Percentiles rank a stretch among this genome's conserved stretches.
These are phyloP conservation scores for Penicillium lagena DNA, from an alignment of 495 filamentous ascomycete species.

Conservation along the genomic window DNA sequence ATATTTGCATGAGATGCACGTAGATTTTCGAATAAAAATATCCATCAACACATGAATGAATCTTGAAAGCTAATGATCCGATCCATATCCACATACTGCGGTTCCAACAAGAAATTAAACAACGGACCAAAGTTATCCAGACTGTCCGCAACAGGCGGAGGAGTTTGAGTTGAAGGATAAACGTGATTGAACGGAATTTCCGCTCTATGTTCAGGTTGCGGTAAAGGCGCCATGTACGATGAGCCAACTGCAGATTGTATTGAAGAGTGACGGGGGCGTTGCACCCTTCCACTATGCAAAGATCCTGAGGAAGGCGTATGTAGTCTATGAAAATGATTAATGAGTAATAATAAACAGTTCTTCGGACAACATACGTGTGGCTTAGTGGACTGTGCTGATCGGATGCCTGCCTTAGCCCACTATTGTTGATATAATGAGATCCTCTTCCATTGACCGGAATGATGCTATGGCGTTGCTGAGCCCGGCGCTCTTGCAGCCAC, in stretches of 20 bases:
- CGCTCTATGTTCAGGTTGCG: no score
- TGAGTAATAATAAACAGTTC: no score
- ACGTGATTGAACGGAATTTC: not conserved
- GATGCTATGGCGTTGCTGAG: constrained; percentile 1
- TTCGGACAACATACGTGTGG: not conserved
- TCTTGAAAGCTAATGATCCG: not conserved
- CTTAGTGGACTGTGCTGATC: not conserved
- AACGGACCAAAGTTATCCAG: not conserved
- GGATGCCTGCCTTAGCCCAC: not conserved
- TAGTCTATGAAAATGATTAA: not conserved
- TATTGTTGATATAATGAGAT: not conserved
- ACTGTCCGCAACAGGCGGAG: not conserved
- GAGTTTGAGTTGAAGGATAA: not conserved
- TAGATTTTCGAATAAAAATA: no score
- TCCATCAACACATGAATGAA: no score
- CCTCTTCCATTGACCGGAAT: not conserved
- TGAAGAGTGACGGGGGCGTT: not conserved
- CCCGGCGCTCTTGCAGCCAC: not conserved
- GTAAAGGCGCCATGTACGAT: no score
- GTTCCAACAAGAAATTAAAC: not conserved
- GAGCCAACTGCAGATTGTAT: no score
- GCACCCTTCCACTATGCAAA: not conserved
- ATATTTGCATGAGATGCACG: no score
- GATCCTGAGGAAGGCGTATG: not conserved
- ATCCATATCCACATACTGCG: constrained; percentile 1